Evolutionary conservation across 2,329 filamentous ascomycete species (phyloP).

Genomic region (Clonostachys rhizophaga): DNA sequence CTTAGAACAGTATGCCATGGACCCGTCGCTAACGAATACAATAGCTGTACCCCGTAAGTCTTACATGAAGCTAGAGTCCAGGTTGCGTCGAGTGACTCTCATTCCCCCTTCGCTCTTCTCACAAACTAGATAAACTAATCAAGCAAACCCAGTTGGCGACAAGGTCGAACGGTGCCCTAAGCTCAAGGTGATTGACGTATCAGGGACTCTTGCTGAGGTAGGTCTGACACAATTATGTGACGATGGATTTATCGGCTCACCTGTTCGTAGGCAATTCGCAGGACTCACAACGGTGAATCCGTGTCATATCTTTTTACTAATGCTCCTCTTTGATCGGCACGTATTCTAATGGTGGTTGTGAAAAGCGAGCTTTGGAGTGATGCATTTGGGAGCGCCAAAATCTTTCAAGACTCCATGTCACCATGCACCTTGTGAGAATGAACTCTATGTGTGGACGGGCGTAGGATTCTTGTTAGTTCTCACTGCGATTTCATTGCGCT

Average conservation of each 20-base stretch:
- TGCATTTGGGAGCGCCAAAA: too few species aligned
- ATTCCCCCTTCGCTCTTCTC: too few species aligned
- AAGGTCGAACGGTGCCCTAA: conserved; percentile 75
- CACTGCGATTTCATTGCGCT: too few species aligned
- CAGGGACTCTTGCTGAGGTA: conserved; percentile 69
- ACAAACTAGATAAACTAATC: background rate
- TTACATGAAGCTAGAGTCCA: conserved; percentile 12
- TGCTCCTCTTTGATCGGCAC: conserved; percentile 43
- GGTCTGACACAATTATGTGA: conserved; percentile 3
- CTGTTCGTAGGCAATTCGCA: conserved; percentile 50
- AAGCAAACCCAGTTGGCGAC: conserved; percentile 47
- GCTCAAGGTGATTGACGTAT: conserved; percentile 89
- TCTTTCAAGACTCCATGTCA: too few species aligned
- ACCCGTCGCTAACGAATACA: conserved; percentile 10
- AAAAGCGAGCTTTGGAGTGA: too few species aligned
- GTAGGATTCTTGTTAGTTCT: too few species aligned
- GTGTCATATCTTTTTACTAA: conserved; percentile 68
- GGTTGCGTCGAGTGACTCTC: too few species aligned
- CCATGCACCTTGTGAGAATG: too few species aligned
- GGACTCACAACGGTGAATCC: conserved; percentile 62
- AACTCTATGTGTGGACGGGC: too few species aligned
- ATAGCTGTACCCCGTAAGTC: conserved; percentile 14
- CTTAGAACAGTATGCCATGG: background rate
- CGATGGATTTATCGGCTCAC: conserved; percentile 1
- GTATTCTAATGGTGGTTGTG: too few species aligned